These are phyloP conservation scores for Podospora tetraspora DNA, from an alignment of 495 filamentous ascomycete genomes.

Conservation along the genomic window DNA sequence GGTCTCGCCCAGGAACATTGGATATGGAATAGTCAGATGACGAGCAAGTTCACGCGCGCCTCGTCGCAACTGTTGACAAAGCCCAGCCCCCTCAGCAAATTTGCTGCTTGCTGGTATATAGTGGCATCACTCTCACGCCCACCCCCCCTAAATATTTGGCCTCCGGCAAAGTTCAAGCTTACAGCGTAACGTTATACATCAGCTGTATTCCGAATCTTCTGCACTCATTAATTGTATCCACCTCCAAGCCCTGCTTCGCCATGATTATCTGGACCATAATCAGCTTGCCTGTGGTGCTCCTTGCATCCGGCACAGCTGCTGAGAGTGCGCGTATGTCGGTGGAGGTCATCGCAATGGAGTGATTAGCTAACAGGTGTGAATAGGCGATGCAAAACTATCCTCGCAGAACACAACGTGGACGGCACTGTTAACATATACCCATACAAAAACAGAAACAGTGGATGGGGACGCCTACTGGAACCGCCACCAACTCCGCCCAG, in stretches of 20 bases:
- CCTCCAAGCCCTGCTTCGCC: background rate
- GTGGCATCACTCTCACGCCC: background rate
- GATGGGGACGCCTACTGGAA: background rate
- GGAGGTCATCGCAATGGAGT: background rate
- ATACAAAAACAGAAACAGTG: no score
- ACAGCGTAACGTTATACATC: background rate
- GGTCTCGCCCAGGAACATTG: background rate
- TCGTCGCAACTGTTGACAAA: background rate
- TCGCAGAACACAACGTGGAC: no score
- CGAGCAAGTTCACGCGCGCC: background rate
- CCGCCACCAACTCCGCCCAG: background rate
- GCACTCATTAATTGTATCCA: background rate
- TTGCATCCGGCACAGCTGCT: background rate
- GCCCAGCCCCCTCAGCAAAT: background rate
- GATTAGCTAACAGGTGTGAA: background rate
- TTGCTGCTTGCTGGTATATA: background rate
- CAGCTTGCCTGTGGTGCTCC: background rate
- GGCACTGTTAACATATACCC: no score
- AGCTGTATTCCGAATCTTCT: background rate
- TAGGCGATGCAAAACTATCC: background rate
- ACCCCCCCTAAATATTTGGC: background rate
- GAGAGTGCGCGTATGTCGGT: background rate
- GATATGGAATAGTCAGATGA: background rate
- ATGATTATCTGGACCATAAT: background rate
- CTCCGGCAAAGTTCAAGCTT: background rate